Evolutionary conservation across 345 rosid species (phyloP).

Genomic region (Nephelium lappaceum): DNA sequence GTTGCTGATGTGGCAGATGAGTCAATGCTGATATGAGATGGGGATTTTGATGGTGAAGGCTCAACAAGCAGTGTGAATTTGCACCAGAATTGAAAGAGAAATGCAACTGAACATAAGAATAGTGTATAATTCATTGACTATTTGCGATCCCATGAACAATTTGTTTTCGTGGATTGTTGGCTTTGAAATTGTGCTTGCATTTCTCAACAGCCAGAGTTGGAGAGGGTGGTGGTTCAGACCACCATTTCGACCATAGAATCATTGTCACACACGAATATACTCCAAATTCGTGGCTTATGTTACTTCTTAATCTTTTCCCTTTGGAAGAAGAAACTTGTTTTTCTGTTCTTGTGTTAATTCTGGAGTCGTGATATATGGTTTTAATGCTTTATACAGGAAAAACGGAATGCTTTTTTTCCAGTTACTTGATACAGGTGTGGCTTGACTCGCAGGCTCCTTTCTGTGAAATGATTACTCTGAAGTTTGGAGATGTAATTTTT

Average conservation of each 20-base stretch:
- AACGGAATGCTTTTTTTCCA: not conserved
- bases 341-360: not conserved
- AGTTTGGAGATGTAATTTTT: conserved; percentile 62
- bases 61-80: too few species aligned
- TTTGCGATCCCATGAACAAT: not conserved
- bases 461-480: conserved; percentile 42
- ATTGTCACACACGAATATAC: not conserved
- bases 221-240: not conserved
- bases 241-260: not conserved
- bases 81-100: too few species aligned
- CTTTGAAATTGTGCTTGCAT: not conserved
- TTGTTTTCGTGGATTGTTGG: not conserved
- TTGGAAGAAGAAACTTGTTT: not conserved
- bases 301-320: not conserved
- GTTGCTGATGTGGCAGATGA: too few species aligned
- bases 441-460: conserved; percentile 49
- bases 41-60: too few species aligned
- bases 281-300: not conserved
- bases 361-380: not conserved
- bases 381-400: conserved; percentile 10
- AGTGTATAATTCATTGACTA: not conserved
- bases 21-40: too few species aligned
- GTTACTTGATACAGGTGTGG: conserved; percentile 48
- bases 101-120: too few species aligned
- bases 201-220: not conserved